A percentile compares a stretch with the other conserved stretches of the same genome.
Conservation (phyloP, 208 protist species). For the Acanthamoeba royreba region DNA sequence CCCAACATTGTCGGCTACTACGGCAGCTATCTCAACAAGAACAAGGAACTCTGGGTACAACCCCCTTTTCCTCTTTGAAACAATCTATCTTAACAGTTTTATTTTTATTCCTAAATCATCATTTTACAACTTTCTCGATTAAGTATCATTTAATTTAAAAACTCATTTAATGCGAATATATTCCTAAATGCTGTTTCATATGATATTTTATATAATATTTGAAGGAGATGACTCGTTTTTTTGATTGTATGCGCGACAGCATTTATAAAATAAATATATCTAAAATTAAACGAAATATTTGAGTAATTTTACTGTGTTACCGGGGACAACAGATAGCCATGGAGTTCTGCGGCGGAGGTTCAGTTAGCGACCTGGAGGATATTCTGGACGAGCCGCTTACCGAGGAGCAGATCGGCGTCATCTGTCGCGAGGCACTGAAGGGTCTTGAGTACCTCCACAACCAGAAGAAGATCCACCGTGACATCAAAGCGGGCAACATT, state of each 20-base stretch:
- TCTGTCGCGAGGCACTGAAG: slow-evolving; percentile 56
- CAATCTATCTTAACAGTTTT: not conserved
- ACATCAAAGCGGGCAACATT: slow-evolving; percentile 77
- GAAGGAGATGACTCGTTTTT: too few relatives aligned
- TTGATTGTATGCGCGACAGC: too few relatives aligned
- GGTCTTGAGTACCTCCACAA: slow-evolving; percentile 71
- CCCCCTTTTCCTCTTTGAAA: not conserved
- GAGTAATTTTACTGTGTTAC: not conserved
- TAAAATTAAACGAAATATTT: too few relatives aligned
- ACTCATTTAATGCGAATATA: too few relatives aligned
- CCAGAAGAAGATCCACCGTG: slow-evolving; percentile 68
- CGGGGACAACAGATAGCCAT: slow-evolving; percentile 44
- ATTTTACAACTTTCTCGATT: too few relatives aligned
- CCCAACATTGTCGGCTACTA: slow-evolving; percentile 73
- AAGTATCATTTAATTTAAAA: too few relatives aligned
- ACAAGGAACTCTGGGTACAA: slow-evolving; percentile 64
- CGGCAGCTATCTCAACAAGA: slow-evolving; percentile 66
- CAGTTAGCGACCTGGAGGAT: slow-evolving; percentile 65
- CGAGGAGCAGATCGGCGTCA: slow-evolving; percentile 63
- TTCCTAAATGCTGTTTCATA: too few relatives aligned
- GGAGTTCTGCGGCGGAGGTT: slow-evolving; percentile 33
- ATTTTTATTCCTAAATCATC: not conserved
- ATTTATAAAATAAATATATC: too few relatives aligned
- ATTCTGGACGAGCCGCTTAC: slow-evolving; percentile 56
- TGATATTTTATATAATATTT: too few relatives aligned